Base-by-base conservation (phyloP, 2,329 filamentous ascomycete genomes). In the Colletotrichum sp. region DNA sequence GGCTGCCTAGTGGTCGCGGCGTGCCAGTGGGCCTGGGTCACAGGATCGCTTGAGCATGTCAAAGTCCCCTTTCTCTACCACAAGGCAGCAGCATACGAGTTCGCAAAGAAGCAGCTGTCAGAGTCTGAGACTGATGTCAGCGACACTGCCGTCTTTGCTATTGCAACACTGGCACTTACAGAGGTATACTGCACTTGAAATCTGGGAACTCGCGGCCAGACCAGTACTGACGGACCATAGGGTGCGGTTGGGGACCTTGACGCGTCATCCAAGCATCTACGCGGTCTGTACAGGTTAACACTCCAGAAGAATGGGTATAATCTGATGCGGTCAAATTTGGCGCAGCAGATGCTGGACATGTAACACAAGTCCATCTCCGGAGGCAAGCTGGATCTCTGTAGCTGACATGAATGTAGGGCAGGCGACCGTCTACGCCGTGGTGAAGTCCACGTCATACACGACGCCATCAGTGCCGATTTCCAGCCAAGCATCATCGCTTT, bases 1-100 rank as follows among this genome's bases (percentile, higher is more conserved):
- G 87, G 86, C 77, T 87, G 86, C 29, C 79, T 88, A 64, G 84
- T 87, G 77, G 82, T 88, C 77, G 87, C 87, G 25, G 85, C 85
- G 29, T 84, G 87, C 68, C 87, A 88, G 68, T 87, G 86, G 85
- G 85, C 86, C 29, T 88, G 86, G 87, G 84, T 86, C 62, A 87
- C 85, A 4, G 86, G 86, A 34, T 86, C 86, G 68, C 84, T 86
- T 78, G 86, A 87, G 69, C 83, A 86, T 68, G 86, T 87, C 78
- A 84, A 85, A 78, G 82, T 88, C 27, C 85, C 86, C 13, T 87
- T 88, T 77, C 82, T 88, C 68, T 87, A 88, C 72, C 86, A 88
- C 79, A 88, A 88, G 77, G 82, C 87, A 30, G 85, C 87, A 64
- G 87, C 87, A 13, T 88, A 88, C 79, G 84, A 86, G 69, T 88